Percentiles rank a stretch among this genome's conserved stretches.
Conservation (phyloP, 306 rosid genomes). For the Arachis hypogaea region DNA sequence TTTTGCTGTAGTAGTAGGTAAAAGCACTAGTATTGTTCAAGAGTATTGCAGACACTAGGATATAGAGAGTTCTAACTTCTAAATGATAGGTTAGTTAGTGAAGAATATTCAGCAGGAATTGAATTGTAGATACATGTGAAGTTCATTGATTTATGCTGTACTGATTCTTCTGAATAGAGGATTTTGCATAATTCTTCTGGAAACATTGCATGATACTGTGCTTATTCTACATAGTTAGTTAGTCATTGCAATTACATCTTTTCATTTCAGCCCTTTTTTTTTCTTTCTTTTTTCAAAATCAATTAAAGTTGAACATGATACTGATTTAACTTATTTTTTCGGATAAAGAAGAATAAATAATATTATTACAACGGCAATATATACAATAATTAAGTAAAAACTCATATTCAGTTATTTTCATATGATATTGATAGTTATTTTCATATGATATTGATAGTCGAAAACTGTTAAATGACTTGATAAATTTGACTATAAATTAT, state of each 20-base stretch:
- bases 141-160: conserved; percentile 14
- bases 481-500: no score
- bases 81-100: conserved; percentile 24
- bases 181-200: not conserved
- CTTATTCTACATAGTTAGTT: conserved; percentile 6
- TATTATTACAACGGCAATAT: no score
- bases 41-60: not conserved
- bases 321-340: no score
- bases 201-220: conserved; percentile 6
- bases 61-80: not conserved
- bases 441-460: no score
- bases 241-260: not conserved
- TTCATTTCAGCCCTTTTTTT: no score
- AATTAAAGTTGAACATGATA: not conserved
- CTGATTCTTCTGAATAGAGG: conserved; percentile 10
- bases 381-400: no score
- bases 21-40: no score
- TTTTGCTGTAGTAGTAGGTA: no score
- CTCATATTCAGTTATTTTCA: no score
- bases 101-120: conserved; percentile 21
- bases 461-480: no score
- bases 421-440: no score
- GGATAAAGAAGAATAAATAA: no score
- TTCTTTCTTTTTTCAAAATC: not conserved
- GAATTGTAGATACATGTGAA: conserved; percentile 18